Conservation (phyloP, 2,329 filamentous ascomycete genomes). For the Colletotrichum lupini region DNA sequence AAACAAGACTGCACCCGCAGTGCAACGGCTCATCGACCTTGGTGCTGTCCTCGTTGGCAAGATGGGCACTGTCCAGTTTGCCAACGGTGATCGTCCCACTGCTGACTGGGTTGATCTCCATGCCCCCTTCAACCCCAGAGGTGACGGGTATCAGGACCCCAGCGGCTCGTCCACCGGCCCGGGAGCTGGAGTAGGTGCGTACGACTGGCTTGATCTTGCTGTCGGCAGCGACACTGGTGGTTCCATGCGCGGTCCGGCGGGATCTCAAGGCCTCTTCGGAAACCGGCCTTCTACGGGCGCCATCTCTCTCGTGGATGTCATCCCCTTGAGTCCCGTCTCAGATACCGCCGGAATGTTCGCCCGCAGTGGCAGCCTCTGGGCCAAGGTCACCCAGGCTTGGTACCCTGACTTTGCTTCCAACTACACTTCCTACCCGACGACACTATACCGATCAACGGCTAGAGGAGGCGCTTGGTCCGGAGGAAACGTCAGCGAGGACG, state of each 20-base stretch:
- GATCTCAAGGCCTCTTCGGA: constrained; percentile 54
- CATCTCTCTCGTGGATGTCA: constrained; percentile 50
- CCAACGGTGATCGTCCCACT: constrained; percentile 52
- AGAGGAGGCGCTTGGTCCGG: neutral
- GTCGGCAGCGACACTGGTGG: constrained; percentile 38
- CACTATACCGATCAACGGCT: constrained; percentile 36
- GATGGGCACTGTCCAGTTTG: constrained; percentile 56
- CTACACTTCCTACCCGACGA: constrained; percentile 43
- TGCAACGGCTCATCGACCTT: constrained; percentile 66
- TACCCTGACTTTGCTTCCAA: constrained; percentile 37
- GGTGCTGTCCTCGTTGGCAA: constrained; percentile 63
- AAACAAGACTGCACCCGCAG: constrained; percentile 56
- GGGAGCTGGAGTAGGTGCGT: constrained; percentile 38
- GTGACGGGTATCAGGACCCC: constrained; percentile 41
- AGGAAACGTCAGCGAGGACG: neutral
- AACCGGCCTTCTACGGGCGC: constrained; percentile 54
- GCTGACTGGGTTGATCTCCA: constrained; percentile 52
- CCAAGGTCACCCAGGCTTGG: constrained; percentile 17
- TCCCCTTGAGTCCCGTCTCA: constrained; percentile 49
- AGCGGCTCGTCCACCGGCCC: constrained; percentile 38
- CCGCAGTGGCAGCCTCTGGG: constrained; percentile 12
- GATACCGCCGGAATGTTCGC: constrained; percentile 25
- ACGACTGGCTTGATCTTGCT: constrained; percentile 40
- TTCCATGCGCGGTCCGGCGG: constrained; percentile 46
- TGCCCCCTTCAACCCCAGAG: constrained; percentile 43